A percentile compares a stretch with the other conserved stretches of the same genome.
Conservation (phyloP, 129 eudicot species). For the Escallonia herrerae region DNA sequence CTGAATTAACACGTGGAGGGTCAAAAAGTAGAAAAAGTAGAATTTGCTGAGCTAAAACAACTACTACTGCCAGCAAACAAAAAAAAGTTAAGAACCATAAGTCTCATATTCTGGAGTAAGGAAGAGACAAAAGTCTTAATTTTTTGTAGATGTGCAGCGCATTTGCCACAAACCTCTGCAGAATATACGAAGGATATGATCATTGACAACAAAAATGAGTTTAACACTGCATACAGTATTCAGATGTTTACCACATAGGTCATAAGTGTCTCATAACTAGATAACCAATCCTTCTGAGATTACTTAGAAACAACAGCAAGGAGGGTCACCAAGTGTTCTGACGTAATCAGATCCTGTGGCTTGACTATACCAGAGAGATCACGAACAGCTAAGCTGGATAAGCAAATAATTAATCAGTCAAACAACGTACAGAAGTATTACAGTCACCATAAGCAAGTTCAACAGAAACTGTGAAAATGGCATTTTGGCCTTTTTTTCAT, state of each 20-base stretch:
- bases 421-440: neutral
- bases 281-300: slow-evolving; percentile 91
- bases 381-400: slow-evolving; percentile 91
- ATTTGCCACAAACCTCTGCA: neutral
- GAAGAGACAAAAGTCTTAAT: no score
- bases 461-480: no score
- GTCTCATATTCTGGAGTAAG: no score
- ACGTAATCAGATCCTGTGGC: slow-evolving; percentile 62
- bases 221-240: neutral
- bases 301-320: slow-evolving; percentile 78
- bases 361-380: slow-evolving; percentile 79
- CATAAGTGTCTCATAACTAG: slow-evolving; percentile 79
- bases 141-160: neutral
- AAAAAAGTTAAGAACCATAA: no score
- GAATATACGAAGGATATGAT: neutral
- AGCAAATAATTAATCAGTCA: slow-evolving; percentile 16
- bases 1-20: slow-evolving; percentile 35
- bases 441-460: no score
- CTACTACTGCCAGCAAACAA: no score
- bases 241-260: slow-evolving; percentile 62
- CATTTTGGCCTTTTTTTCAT: no score
- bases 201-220: neutral
- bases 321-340: slow-evolving; percentile 84
- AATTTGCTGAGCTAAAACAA: no score
- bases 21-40: no score